Base-by-base conservation (phyloP, 805 yeast species). In the Zygoascus flipseniorum region DNA sequence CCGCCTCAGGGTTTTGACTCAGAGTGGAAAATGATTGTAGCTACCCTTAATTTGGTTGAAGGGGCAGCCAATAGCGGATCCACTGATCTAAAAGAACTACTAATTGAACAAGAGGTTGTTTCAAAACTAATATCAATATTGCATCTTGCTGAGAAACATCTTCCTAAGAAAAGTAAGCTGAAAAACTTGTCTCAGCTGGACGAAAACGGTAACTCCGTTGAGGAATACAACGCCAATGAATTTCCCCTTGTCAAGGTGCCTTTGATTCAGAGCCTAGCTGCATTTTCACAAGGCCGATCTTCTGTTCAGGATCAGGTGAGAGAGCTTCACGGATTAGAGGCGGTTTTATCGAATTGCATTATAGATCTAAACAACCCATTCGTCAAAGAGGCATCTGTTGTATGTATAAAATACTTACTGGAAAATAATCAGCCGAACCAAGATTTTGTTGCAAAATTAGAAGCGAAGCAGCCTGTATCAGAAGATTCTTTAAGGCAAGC, bases 291-390 rank as follows among this genome's bases (percentile, higher is more conserved):
- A 57, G 71, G 76, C 0, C 76, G 81, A 47, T 70, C 67, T 46
- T 72, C 71, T 5, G 77, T 80, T 5, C 97, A 92, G 64, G 92
- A 90, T 53, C 65, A 69, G 44, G 72, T 86, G 37, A 72, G 97
- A 47, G 77, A 76, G 31, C 59, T 73, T 0, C 86, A 85, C 47
- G 95, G 89, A 0, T 66, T 92, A 13, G 87, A 82, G 51, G 68
- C 87, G 18, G 75, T 90, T 0, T 71, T 92, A 23, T 85, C 90
- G 8, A 85, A 83, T 57, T 90, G 97, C 70, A 79, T 85, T 42
- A 82, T 93, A 50, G 98, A 92, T 66, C 83, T 82, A 46, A 81
- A 86, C 64, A 95, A 93, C 65, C 98, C 97, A 0, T 92, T 77
- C 60, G 60, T 71, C 54, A 63, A 88, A 58, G 99, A 92, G 63